Conservation (phyloP, 495 filamentous ascomycete genomes). For the Aspergillus bridgeri region DNA sequence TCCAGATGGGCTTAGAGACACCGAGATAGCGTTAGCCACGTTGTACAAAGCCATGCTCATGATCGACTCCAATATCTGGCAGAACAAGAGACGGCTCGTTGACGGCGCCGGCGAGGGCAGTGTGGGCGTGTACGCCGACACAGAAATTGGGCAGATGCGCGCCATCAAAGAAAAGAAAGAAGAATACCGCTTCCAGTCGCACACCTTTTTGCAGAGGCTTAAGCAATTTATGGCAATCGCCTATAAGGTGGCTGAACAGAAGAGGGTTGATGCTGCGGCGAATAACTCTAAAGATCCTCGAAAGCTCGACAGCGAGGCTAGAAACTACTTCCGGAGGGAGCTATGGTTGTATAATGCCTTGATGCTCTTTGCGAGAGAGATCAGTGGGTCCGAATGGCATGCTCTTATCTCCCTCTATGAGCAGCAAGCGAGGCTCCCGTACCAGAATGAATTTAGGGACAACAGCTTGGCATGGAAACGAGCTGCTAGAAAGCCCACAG, state of each 20-base stretch:
- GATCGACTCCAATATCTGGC: conserved; percentile 76
- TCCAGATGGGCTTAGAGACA: conserved; percentile 63
- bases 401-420: conserved; percentile 76
- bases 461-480: conserved; percentile 80
- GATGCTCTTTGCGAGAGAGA: conserved; percentile 80
- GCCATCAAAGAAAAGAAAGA: conserved; percentile 92
- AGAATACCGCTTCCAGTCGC: conserved; percentile 69
- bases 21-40: conserved; percentile 72
- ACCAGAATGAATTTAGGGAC: conserved; percentile 78
- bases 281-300: conserved; percentile 40
- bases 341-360: conserved; percentile 84
- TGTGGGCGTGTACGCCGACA: conserved; percentile 63
- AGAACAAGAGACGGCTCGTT: conserved; percentile 42
- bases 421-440: conserved; percentile 66
- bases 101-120: conserved; percentile 50
- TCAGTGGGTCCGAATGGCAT: conserved; percentile 77
- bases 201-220: conserved; percentile 69
- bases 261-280: conserved; percentile 54
- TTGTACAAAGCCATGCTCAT: conserved; percentile 93
- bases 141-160: conserved; percentile 84
- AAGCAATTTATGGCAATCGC: conserved; percentile 76
- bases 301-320: conserved; percentile 49
- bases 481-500: conserved; percentile 69
- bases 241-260: conserved; percentile 70
- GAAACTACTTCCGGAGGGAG: conserved; percentile 49